A percentile compares a stretch with the other conserved stretches of the same genome.
Evolutionary conservation across 345 rosid genomes (phyloP).

Genomic region (Sisymbrium irio): DNA sequence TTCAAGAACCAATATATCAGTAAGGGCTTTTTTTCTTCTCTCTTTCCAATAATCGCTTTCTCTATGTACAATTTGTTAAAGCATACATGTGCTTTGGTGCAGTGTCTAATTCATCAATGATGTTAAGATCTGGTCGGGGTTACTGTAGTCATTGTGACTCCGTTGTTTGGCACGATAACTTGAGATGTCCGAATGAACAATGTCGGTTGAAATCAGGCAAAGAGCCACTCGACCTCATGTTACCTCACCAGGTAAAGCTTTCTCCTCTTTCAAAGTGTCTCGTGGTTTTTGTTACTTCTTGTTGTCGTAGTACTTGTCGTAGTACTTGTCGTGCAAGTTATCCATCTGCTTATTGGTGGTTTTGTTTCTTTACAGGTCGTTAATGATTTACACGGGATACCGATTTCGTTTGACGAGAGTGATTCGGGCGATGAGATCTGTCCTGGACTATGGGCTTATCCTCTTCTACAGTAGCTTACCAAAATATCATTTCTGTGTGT

Average conservation of each 20-base stretch:
- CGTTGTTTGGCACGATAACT: constrained; percentile 27
- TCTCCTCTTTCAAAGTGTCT: neutral
- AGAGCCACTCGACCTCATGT: constrained; percentile 15
- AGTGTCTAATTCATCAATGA: constrained; percentile 44
- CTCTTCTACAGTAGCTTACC: neutral
- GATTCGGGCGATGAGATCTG: constrained; percentile 13
- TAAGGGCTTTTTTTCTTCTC: constrained; percentile 21
- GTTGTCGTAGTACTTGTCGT: neutral
- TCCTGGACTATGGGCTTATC: constrained; percentile 28
- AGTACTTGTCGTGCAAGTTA: neutral
- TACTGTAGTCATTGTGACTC: constrained; percentile 48
- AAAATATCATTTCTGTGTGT: neutral
- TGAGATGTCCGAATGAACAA: constrained; percentile 30
- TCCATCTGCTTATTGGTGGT: neutral
- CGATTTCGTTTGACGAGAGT: constrained; percentile 19
- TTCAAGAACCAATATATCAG: constrained; percentile 54
- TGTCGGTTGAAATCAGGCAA: constrained; percentile 14
- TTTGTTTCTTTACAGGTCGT: constrained; percentile 14
- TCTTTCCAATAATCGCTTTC: neutral
- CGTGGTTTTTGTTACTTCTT: neutral
- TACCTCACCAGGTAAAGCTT: constrained; percentile 14
- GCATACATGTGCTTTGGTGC: neutral
- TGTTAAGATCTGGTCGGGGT: constrained; percentile 53
- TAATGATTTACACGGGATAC: constrained; percentile 14
- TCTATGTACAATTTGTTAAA: constrained; percentile 9